A percentile compares a stretch with the other conserved stretches of the same genome.
Conservation (phyloP, 192 early-diverging fungal species). For the Podila verticillata region DNA sequence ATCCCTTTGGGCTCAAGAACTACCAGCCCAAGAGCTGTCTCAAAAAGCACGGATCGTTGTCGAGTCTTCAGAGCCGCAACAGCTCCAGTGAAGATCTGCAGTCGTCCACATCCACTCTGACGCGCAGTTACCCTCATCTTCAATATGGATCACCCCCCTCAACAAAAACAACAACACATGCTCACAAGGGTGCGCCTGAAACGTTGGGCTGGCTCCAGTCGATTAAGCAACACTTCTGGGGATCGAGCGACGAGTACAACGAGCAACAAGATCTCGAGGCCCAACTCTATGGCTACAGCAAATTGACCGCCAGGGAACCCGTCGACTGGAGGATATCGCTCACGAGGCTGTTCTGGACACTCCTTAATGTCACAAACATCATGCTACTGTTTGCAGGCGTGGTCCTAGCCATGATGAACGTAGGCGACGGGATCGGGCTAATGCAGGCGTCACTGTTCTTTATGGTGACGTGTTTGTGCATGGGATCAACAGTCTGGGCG, state of each 20-base stretch:
- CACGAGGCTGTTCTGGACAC: not conserved
- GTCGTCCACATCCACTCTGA: not conserved
- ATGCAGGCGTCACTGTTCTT: not conserved
- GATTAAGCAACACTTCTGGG: not conserved
- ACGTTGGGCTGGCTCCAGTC: not conserved
- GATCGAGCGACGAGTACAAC: not conserved
- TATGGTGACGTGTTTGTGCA: not conserved
- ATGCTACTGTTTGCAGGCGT: not conserved
- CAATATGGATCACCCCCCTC: not conserved
- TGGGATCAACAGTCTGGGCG: not conserved
- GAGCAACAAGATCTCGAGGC: not conserved
- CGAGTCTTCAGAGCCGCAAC: not conserved
- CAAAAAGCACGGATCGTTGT: not conserved
- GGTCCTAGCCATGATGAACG: not conserved
- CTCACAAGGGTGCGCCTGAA: not conserved
- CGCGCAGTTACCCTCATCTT: not conserved
- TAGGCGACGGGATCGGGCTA: not conserved
- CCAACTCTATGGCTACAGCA: not conserved
- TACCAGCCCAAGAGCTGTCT: slow-evolving; percentile 1
- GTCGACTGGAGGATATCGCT: not conserved
- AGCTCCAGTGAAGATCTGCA: not conserved
- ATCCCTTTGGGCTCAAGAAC: not conserved
- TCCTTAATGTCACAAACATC: not conserved
- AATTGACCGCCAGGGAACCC: not conserved
- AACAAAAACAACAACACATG: not conserved